Base-by-base conservation (phyloP, 495 filamentous ascomycete species). In the Aspergillus leporis region DNA sequence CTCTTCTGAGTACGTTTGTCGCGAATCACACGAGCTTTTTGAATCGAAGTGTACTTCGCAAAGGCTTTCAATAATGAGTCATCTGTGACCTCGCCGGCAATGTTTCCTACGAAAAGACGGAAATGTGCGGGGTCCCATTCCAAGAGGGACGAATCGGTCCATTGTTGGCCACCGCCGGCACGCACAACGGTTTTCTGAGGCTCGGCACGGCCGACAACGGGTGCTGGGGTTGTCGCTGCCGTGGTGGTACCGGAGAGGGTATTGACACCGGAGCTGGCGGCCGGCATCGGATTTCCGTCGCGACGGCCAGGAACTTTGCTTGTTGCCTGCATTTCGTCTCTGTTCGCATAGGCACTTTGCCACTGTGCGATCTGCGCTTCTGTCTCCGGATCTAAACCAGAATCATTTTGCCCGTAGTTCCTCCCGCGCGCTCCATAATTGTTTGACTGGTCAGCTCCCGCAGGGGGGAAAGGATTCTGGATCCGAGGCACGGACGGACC, bases 81-180 rank as follows among this genome's bases (percentile, higher is more conserved):
- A 71, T 98, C 95, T 5, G 95, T 98, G 12, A 96, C 94, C 77
- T 98, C 94, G 55, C 94, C 94, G n/a, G 94, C 95, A 23, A 98
- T 84, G 69, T 98, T 98, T 49, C 94, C 94, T 18, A 98, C 91
- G 70, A 97, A 97, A 16, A 98, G 81, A 5, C 94, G 89, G 65
- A 97, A 91, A 74, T 98, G 95, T 1, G 90, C 83, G 0, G 95
- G 95, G 67, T 98, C 92, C 94, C 94, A 98, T 66, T 98, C 95
- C 0, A 97, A 80, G 0, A 98, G 83, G 0, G 88, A 84, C 13
- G 86, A 74, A 71, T 98, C 94, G 28, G 85, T 84, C 94, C 94
- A 98, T 22, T 82, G 88, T 73, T 94, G 87, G 16, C 94, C 94
- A 45, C 94, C 94, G 28, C 94, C 95, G 48, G 87, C 81, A 18